A percentile compares a stretch with the other conserved stretches of the same genome.
phyloP scores from a whole-genome alignment of 345 rosid species.

The Salix viminalis region DNA sequence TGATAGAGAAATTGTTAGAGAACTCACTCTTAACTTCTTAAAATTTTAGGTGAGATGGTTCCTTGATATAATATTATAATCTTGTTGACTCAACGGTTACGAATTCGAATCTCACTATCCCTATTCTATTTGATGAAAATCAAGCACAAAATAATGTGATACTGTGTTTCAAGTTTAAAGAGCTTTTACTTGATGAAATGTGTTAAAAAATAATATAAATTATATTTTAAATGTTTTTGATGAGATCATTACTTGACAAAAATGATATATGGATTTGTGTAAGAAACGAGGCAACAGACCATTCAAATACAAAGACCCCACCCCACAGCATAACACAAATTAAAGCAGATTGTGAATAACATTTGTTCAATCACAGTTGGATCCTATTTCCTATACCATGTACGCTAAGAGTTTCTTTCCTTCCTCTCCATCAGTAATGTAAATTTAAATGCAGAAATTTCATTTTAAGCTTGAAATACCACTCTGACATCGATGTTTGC shows the following conservation, averaged over 20 bases:
- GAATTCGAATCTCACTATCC: no score
- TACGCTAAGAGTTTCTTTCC: background rate
- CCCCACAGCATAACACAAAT: background rate
- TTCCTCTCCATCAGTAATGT: background rate
- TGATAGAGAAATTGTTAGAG: background rate
- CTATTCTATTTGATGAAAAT: no score
- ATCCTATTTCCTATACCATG: background rate
- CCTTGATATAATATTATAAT: no score
- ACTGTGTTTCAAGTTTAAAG: no score
- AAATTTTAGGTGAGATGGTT: no score
- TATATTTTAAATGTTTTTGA: fast-evolving
- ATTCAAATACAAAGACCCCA: background rate
- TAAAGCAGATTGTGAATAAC: background rate
- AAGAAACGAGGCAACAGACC: background rate
- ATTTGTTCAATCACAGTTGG: background rate
- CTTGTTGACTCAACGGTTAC: no score
- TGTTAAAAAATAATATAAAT: no score
- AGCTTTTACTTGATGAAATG: fast-evolving
- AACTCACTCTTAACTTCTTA: no score
- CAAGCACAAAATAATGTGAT: fast-evolving
- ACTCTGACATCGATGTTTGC: background rate
- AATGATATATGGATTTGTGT: background rate
- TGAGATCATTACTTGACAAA: no score
- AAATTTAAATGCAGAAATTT: background rate
- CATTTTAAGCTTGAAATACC: background rate